Percentiles rank a stretch among this genome's conserved stretches.
phyloP scores from a whole-genome alignment of 768 basidiomycete genomes.

The Tylopilus felleus region DNA sequence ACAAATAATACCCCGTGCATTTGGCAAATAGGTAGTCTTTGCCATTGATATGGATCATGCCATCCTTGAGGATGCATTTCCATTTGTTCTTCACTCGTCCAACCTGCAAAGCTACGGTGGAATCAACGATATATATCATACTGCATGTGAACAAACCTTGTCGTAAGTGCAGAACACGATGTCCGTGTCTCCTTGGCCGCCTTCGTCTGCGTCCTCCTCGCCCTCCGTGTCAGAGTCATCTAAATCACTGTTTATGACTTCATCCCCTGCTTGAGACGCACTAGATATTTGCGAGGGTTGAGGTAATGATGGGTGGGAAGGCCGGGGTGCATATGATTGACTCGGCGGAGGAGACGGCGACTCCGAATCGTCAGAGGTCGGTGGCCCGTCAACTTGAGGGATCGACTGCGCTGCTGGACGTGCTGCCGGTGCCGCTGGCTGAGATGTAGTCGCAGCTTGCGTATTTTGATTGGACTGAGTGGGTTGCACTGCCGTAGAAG shows the following conservation, averaged over 20 bases:
- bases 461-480: constrained; percentile 16
- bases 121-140: not conserved
- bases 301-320: constrained; percentile 75
- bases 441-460: constrained; percentile 11
- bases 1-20: constrained; percentile 81
- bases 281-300: constrained; percentile 46
- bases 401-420: constrained; percentile 39
- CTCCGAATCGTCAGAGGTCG: constrained; percentile 62
- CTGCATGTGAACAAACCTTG: constrained; percentile 56
- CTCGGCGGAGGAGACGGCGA: constrained; percentile 67
- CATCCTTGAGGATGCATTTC: constrained; percentile 97
- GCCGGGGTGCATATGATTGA: constrained; percentile 59
- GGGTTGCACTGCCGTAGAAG: constrained; percentile 18
- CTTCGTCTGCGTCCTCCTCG: constrained; percentile 81
- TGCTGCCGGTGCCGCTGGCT: constrained; percentile 15
- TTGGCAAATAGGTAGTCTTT: constrained; percentile 97
- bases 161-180: constrained; percentile 99
- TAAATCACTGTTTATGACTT: constrained; percentile 94
- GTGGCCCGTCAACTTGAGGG: constrained; percentile 80
- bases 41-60: constrained; percentile 95
- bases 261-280: constrained; percentile 48
- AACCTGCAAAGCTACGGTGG: constrained; percentile 51
- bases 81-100: constrained; percentile 99
- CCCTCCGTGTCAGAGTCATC: constrained; percentile 92
- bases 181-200: constrained; percentile 71